Evolutionary conservation across 1,284 basidiomycete genomes (phyloP).

Genomic region (Inonotus obliquus): DNA sequence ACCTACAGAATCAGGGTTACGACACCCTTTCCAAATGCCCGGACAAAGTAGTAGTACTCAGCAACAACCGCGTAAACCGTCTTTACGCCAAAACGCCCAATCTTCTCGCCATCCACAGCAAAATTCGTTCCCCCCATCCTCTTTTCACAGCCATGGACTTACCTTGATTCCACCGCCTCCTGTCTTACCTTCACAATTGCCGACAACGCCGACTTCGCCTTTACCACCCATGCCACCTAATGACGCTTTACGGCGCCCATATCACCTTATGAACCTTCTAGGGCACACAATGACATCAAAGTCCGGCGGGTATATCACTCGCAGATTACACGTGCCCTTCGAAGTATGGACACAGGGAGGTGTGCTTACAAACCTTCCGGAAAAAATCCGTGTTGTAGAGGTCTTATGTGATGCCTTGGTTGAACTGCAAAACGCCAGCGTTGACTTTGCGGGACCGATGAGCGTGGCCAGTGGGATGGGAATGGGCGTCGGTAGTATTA

Average conservation of each 20-base stretch:
- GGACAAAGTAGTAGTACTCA: constrained; percentile 20
- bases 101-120: constrained; percentile 49
- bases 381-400: constrained; percentile 83
- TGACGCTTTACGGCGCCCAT: constrained; percentile 79
- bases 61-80: constrained; percentile 48
- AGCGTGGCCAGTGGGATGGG: constrained; percentile 70
- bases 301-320: constrained; percentile 85
- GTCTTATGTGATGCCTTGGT: constrained; percentile 73
- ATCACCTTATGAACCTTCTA: constrained; percentile 84
- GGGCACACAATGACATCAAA: constrained; percentile 76
- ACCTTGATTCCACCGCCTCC: constrained; percentile 49
- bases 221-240: constrained; percentile 64
- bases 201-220: constrained; percentile 70
- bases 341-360: constrained; percentile 90
- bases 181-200: constrained; percentile 49
- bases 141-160: constrained; percentile 26
- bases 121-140: constrained; percentile 32
- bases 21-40: constrained; percentile 41
- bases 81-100: constrained; percentile 49
- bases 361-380: constrained; percentile 71
- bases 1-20: constrained; percentile 9
- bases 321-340: constrained; percentile 81
- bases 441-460: constrained; percentile 70
- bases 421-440: constrained; percentile 61
- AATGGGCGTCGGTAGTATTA: constrained; percentile 64